Conservation (phyloP, 2,329 filamentous ascomycete species). For the Falciphora oryzae region DNA sequence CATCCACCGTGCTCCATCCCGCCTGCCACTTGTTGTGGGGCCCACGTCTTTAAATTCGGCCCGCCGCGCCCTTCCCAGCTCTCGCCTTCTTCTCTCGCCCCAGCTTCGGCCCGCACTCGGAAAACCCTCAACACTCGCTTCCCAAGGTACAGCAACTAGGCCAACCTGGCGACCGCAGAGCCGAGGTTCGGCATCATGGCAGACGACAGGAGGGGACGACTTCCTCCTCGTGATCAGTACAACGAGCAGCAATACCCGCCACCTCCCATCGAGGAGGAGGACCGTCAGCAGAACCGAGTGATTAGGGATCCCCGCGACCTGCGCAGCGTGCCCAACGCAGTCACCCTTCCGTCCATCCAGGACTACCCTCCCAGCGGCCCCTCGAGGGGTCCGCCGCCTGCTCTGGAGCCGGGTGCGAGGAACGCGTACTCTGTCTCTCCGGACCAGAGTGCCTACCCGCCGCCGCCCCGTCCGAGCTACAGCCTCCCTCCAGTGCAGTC, state of each 20-base stretch:
- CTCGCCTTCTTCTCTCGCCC: too few species aligned
- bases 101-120: too few species aligned
- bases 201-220: slow-evolving; percentile 29
- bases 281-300: slow-evolving; percentile 23
- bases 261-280: slow-evolving; percentile 36
- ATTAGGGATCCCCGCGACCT: slow-evolving; percentile 22
- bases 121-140: too few species aligned
- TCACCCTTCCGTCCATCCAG: slow-evolving; percentile 45
- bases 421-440: slow-evolving; percentile 19
- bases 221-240: slow-evolving; percentile 27
- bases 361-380: slow-evolving; percentile 26
- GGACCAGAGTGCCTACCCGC: slow-evolving; percentile 35
- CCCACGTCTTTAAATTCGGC: too few species aligned
- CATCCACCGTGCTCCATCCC: too few species aligned
- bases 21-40: too few species aligned
- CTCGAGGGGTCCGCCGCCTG: slow-evolving; percentile 27
- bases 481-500: slow-evolving; percentile 18
- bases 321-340: slow-evolving; percentile 27
- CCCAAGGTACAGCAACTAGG: too few species aligned
- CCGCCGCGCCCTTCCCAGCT: too few species aligned
- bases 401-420: slow-evolving; percentile 26
- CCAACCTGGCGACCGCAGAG: slow-evolving; percentile 4
- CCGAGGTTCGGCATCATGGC: slow-evolving; percentile 29
- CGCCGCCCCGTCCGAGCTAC: slow-evolving; percentile 21
- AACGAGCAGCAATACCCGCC: slow-evolving; percentile 37